These are phyloP conservation scores for Podospora didyma DNA, from an alignment of 495 filamentous ascomycete species.

Conservation along the genomic window DNA sequence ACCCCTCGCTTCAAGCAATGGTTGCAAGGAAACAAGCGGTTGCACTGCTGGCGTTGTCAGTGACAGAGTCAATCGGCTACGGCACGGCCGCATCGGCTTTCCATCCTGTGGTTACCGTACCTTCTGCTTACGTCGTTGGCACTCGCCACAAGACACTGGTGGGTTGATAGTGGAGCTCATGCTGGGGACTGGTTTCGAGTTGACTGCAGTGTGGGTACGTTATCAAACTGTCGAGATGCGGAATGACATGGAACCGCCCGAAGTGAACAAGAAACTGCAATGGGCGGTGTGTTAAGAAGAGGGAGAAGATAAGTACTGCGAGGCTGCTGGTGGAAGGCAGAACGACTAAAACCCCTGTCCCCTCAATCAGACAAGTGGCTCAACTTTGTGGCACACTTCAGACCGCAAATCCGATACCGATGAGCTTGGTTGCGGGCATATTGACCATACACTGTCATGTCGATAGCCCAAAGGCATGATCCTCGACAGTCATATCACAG, in stretches of 20 bases:
- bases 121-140: conserved; percentile 42
- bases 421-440: no score
- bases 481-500: no score
- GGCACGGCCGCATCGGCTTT: not conserved
- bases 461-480: no score
- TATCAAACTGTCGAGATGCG: not conserved
- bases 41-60: conserved; percentile 31
- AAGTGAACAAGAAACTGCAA: no score
- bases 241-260: no score
- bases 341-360: not conserved
- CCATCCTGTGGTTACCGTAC: conserved; percentile 13
- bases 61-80: not conserved
- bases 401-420: no score
- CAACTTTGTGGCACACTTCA: not conserved
- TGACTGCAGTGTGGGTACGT: not conserved
- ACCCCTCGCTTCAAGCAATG: conserved; percentile 39
- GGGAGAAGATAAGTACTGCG: not conserved
- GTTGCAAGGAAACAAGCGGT: conserved; percentile 41
- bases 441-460: no score
- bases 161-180: conserved; percentile 6
- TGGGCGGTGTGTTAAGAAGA: no score
- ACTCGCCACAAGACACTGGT: conserved; percentile 32
- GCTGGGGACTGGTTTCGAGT: not conserved
- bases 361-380: no score
- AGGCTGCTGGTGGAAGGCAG: not conserved